Base-by-base conservation (phyloP, 257 asterid genomes). In the Primulina tabacum region DNA sequence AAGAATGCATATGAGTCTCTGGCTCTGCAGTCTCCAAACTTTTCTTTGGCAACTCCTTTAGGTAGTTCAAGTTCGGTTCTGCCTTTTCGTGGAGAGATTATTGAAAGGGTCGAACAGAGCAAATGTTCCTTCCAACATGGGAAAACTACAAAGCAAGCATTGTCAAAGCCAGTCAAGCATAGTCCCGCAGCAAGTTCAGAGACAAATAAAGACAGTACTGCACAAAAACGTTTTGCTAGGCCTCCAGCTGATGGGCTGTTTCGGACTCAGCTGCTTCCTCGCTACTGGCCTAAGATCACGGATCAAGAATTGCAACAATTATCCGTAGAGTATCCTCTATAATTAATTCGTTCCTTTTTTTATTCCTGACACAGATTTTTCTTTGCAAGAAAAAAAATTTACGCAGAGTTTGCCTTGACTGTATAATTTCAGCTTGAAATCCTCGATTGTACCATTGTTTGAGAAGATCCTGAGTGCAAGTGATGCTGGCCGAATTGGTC, bases 401-500 rank as follows among this genome's bases (percentile, higher is more conserved):
- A 37, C 30, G 18, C 10, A 50, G 10, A 26, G 69, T 71, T 72
- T 67, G 30, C 86, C 92, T 89, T 94, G 76, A 89, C 88, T 60
- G 59, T 35, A 37, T 5, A 37, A 47, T 57, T 77, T 56, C 75
- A 94, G 99, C 76, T 88, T 91, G 68, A 91, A 94, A 75, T 84
- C 97, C 56, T 76, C 87, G 17, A 81, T 94, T 32, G 84, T 88
- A 47, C 99, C 99, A 1, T 77, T 94, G 82, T 94, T 94, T 53
- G 99, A 94, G 87, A 94, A 94, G 88, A 82, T 89, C 72, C 87
- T 94, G 43, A 94, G 99, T 75, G 97, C 99, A 34, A 94, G 99
- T 83, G 99, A 94, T 76, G 99, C 99, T 68, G 99, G 99, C 35
- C 82, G 99, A 79, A 94, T 94, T 37, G 99, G 99, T 64, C 97